Evolutionary conservation across 805 yeast species (phyloP), one percentile per base, ranked within the genome.

Genomic region (Starmerella stellata): DNA sequence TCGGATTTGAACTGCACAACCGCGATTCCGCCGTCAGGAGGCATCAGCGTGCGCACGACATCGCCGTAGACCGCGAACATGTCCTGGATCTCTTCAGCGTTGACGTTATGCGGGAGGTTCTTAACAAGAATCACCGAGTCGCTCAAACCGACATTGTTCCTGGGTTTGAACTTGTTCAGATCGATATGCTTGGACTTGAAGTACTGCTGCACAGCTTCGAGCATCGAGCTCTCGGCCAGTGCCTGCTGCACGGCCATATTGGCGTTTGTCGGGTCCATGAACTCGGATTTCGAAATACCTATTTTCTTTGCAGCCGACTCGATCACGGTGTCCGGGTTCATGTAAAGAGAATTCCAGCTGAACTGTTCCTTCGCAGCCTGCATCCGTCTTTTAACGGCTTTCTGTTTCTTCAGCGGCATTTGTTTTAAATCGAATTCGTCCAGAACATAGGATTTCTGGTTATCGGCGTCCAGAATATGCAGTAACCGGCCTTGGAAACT

Each of bases 21-120:
- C 11, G 96, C 95, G 50, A 90, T 82, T 0, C 95, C 83, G 8
- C 95, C 96, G 4, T 92, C 78, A 4, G 95, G 94, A 14, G 98
- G 98, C 82, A 90, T 79, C 44, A 90, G 60, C 15, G 83, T 65
- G 49, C 94, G 68, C 45, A 72, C 74, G 21, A 90, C 52, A 45
- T 77, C 77, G 38, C 98, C 98, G 57, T 70, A 74, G 29, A 75
- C 75, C 2, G 76, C 58, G 52, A 90, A 90, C 51, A 87, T 54
- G 44, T 81, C 94, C 18, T 82, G 75, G 23, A 90, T 56, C 49
- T 90, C 96, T 42, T 73, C 78, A 15, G 66, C 62, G 1, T 80
- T 72, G 1, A 95, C 85, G 19, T 90, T 93, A 56, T 62, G 79
- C 13, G 95, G 93, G 53, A 90, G 78, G 58, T 90, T 90, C 61